phyloP scores from a whole-genome alignment of 192 early-diverging fungal species.

The Backusella macrospora region DNA sequence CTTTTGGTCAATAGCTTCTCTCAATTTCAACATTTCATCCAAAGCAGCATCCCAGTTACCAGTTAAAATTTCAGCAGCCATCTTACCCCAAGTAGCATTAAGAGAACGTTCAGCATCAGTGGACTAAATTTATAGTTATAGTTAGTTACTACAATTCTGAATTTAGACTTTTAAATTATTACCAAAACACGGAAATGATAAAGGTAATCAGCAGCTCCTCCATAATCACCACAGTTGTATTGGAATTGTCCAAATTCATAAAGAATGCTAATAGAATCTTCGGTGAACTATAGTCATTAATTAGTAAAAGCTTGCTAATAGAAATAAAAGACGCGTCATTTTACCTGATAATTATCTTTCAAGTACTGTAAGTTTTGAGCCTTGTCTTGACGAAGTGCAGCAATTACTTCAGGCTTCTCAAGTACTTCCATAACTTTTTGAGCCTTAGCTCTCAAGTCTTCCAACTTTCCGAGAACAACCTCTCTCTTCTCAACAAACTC shows the following conservation, averaged over 20 bases:
- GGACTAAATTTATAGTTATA: constrained; percentile 53
- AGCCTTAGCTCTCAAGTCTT: constrained; percentile 74
- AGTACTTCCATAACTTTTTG: constrained; percentile 87
- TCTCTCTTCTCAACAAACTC: constrained; percentile 75
- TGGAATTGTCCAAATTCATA: constrained; percentile 91
- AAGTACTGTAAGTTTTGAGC: constrained; percentile 88
- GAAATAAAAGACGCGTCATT: neutral
- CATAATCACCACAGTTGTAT: constrained; percentile 93
- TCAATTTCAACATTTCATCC: constrained; percentile 86
- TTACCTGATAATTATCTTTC: constrained; percentile 80
- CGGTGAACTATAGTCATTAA: constrained; percentile 64
- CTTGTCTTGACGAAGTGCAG: constrained; percentile 92
- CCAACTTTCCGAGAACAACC: constrained; percentile 73
- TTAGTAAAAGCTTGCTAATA: neutral
- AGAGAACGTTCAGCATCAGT: constrained; percentile 84
- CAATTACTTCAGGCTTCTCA: constrained; percentile 88
- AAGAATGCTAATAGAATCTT: constrained; percentile 84
- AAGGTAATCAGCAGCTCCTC: constrained; percentile 88
- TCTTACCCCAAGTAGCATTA: constrained; percentile 95
- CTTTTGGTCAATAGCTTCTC: constrained; percentile 87
- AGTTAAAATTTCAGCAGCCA: constrained; percentile 91
- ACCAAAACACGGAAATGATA: constrained; percentile 95
- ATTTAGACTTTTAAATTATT: constrained; percentile 28
- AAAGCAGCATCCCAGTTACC: constrained; percentile 93
- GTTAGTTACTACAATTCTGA: neutral